These are phyloP conservation scores for Salix viminalis DNA, from an alignment of 345 rosid species.

Conservation along the genomic window DNA sequence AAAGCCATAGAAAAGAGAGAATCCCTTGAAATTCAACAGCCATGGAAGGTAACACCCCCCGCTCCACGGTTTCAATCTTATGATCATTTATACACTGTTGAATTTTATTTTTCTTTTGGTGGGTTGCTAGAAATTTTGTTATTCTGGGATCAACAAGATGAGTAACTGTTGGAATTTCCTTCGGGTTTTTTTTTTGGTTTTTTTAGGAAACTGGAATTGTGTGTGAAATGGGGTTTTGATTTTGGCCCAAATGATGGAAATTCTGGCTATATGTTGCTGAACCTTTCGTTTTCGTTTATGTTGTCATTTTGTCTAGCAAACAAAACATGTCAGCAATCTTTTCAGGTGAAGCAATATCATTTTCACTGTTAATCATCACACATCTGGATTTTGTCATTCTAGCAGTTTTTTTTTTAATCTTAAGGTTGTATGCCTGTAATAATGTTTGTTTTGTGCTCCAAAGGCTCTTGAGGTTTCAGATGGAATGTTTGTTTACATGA, in stretches of 20 bases:
- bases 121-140: not conserved
- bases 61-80: constrained; percentile 3
- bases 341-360: constrained; percentile 3
- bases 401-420: not conserved
- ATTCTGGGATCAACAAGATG: not conserved
- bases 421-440: not conserved
- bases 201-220: not conserved
- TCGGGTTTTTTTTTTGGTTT: not conserved
- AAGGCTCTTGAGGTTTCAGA: not conserved
- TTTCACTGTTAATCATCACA: not conserved
- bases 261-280: not conserved
- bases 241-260: not conserved
- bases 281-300: not conserved
- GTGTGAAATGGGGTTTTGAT: not conserved
- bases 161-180: not conserved
- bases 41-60: constrained; percentile 34
- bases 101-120: not conserved
- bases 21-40: not conserved
- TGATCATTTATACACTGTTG: constrained; percentile 11
- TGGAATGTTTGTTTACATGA: not conserved
- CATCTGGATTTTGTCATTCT: not conserved
- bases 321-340: not conserved
- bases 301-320: not conserved
- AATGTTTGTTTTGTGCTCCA: not conserved
- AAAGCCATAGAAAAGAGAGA: constrained; percentile 1